Evolutionary conservation across 2,329 filamentous ascomycete species (phyloP).

Genomic region (Hypoxylon sp.): DNA sequence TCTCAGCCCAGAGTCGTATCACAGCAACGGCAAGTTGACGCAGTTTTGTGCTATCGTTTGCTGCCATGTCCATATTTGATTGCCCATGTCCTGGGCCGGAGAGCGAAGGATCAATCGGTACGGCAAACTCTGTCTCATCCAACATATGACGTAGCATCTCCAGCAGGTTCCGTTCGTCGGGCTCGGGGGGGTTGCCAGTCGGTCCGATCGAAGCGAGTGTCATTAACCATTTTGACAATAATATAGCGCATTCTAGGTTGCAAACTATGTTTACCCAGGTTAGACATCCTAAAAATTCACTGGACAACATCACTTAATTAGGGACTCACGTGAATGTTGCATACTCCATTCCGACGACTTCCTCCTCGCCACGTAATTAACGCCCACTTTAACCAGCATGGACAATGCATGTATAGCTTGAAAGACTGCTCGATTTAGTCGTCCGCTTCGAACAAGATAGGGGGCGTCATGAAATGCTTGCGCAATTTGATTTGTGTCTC

Average conservation of each 20-base stretch:
- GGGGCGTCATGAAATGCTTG: constrained; percentile 67
- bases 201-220: constrained; percentile 62
- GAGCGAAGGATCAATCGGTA: constrained; percentile 66
- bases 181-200: constrained; percentile 57
- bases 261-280: constrained; percentile 63
- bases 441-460: constrained; percentile 64
- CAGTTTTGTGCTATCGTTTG: constrained; percentile 60
- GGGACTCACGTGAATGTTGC: constrained; percentile 66
- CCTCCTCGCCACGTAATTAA: constrained; percentile 68
- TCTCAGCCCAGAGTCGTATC: constrained; percentile 67
- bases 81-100: constrained; percentile 49
- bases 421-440: constrained; percentile 69
- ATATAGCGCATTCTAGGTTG: constrained; percentile 68
- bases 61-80: constrained; percentile 53
- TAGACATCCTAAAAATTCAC: too few relatives aligned
- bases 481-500: constrained; percentile 69
- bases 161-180: constrained; percentile 63
- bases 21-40: constrained; percentile 66
- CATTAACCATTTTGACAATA: constrained; percentile 68
- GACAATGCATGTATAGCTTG: constrained; percentile 75
- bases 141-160: constrained; percentile 66
- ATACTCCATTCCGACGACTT: constrained; percentile 71
- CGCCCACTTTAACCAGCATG: constrained; percentile 70
- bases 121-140: constrained; percentile 69
- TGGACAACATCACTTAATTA: too few relatives aligned